A percentile compares a stretch with the other conserved stretches of the same genome.
phyloP scores from a whole-genome alignment of 78 protist species.

The Isochrysis galbana region DNA sequence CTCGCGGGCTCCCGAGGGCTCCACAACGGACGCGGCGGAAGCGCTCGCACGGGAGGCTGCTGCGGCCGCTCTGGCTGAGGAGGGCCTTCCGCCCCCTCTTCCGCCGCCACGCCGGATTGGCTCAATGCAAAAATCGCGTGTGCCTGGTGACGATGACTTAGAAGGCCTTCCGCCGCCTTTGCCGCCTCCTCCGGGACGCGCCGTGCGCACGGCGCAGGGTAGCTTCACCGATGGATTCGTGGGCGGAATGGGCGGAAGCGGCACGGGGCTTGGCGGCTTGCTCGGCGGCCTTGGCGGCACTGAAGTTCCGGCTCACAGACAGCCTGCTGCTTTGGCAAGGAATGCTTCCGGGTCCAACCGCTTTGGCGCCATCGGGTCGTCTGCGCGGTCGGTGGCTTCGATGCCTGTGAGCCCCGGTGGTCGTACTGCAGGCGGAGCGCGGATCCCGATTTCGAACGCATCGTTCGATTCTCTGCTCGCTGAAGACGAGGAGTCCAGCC shows the following conservation, averaged over 20 bases:
- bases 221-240: too few species aligned
- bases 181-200: background rate
- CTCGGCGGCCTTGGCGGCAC: background rate
- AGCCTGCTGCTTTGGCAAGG: background rate
- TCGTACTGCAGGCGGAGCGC: background rate
- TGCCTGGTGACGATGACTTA: background rate
- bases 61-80: background rate
- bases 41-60: too few species aligned
- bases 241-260: too few species aligned
- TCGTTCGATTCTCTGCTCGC: background rate
- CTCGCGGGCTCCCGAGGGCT: too few species aligned
- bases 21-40: too few species aligned
- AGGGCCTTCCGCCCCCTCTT: background rate
- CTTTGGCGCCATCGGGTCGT: background rate
- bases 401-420: background rate
- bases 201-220: too few species aligned
- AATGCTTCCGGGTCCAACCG: background rate
- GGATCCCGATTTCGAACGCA: background rate
- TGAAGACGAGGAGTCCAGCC: background rate
- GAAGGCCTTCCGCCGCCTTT: background rate
- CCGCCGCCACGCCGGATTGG: background rate
- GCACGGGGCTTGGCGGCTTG: background rate
- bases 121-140: background rate
- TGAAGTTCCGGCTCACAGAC: background rate
- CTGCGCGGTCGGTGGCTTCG: background rate